Evolutionary conservation across 192 early-diverging fungal genomes (phyloP).

Genomic region (Entophlyctis luteolus): DNA sequence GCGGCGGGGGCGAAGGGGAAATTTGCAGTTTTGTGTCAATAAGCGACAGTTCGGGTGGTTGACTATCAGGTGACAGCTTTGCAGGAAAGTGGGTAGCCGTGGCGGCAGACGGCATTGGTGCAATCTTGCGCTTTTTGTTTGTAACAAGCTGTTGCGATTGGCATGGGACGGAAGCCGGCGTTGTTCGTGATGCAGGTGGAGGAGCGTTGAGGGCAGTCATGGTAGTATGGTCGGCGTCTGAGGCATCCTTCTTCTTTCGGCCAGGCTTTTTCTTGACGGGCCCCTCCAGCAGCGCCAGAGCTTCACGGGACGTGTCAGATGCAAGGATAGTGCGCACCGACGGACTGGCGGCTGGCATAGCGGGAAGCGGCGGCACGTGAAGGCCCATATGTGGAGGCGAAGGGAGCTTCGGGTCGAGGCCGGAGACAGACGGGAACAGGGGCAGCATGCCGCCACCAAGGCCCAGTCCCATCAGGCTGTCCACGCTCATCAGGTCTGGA

Average conservation of each 20-base stretch:
- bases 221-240: neutral
- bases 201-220: too few relatives aligned
- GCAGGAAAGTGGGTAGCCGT: neutral
- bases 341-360: neutral
- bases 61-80: constrained; percentile 8
- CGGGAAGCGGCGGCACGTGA: too few relatives aligned
- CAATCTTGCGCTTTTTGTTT: neutral
- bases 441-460: too few relatives aligned
- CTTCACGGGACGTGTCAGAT: constrained; percentile 15
- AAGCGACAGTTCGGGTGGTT: neutral
- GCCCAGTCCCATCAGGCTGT: too few relatives aligned
- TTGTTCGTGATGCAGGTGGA: neutral
- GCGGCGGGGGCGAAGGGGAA: too few relatives aligned
- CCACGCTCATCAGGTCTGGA: too few relatives aligned
- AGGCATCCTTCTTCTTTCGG: constrained; percentile 15
- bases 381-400: too few relatives aligned
- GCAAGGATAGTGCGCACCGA: neutral
- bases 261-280: constrained; percentile 29
- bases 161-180: neutral
- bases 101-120: neutral
- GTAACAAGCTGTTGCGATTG: too few relatives aligned
- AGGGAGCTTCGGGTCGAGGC: too few relatives aligned
- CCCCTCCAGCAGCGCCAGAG: constrained; percentile 20
- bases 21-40: too few relatives aligned
- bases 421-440: too few relatives aligned